These are phyloP conservation scores for Aspergillus sclerotiicarbonarius DNA, from an alignment of 495 filamentous ascomycete species.

Conservation along the genomic window DNA sequence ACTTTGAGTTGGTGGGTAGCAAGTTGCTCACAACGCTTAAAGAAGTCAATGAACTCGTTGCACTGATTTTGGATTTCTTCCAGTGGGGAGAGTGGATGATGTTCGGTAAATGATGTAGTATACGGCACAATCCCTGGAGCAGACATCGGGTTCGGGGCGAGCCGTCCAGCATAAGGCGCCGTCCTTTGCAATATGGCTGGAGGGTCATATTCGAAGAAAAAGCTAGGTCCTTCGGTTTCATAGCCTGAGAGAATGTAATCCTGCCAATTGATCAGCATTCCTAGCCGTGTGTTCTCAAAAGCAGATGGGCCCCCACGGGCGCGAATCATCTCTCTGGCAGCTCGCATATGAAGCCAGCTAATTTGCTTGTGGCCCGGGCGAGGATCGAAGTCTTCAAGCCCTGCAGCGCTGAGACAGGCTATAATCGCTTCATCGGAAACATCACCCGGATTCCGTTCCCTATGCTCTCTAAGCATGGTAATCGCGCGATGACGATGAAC, in stretches of 20 bases:
- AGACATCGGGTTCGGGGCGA: constrained; percentile 25
- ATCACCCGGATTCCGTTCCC: constrained; percentile 26
- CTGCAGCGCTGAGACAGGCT: constrained; percentile 39
- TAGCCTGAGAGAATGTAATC: constrained; percentile 43
- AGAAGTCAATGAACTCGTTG: constrained; percentile 38
- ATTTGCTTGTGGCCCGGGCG: constrained; percentile 37
- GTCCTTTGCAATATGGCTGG: background rate
- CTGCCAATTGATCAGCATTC: constrained; percentile 45
- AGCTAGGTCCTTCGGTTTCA: constrained; percentile 32
- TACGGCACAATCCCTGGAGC: constrained; percentile 3
- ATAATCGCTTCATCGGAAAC: constrained; percentile 39
- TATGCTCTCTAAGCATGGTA: constrained; percentile 34
- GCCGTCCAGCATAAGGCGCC: constrained; percentile 17
- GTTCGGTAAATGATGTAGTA: constrained; percentile 10
- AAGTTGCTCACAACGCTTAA: constrained; percentile 37
- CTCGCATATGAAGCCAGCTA: constrained; percentile 41
- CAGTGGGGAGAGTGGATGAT: constrained; percentile 13
- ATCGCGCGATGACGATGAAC: constrained; percentile 30
- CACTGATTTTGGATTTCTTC: constrained; percentile 37
- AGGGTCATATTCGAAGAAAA: constrained; percentile 30
- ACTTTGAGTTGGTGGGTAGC: constrained; percentile 26
- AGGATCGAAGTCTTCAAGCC: constrained; percentile 42
- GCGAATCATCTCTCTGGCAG: constrained; percentile 39
- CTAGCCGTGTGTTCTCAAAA: constrained; percentile 37
- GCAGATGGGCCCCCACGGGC: constrained; percentile 36